Percentiles rank a stretch among this genome's conserved stretches.
phyloP scores from a whole-genome alignment of 129 eudicot genomes.

The Flaveria trinervia region DNA sequence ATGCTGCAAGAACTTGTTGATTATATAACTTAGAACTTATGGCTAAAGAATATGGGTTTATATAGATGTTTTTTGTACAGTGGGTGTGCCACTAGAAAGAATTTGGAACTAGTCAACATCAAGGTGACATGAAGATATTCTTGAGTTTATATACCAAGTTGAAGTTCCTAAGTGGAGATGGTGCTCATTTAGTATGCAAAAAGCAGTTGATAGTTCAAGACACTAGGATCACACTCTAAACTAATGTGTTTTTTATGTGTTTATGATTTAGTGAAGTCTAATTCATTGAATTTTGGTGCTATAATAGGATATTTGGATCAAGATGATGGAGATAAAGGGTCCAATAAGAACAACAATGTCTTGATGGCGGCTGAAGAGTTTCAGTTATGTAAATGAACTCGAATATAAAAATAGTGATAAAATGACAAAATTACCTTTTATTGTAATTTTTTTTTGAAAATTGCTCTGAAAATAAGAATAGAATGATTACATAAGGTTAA shows the following conservation, averaged over 20 bases:
- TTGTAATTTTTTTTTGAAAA: no score
- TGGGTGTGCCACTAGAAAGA: conserved; percentile 41
- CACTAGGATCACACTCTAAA: conserved; percentile 40
- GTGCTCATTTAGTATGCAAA: conserved; percentile 18
- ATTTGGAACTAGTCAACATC: conserved; percentile 43
- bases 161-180: conserved; percentile 32
- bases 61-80: conserved; percentile 34
- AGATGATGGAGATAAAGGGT: conserved; percentile 17
- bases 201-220: conserved; percentile 24
- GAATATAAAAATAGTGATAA: no score
- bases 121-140: conserved; percentile 28
- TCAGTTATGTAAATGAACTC: background rate
- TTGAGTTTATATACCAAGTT: conserved; percentile 16
- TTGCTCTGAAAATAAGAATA: background rate
- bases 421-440: no score
- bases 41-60: conserved; percentile 20
- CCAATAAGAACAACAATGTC: conserved; percentile 22
- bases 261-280: conserved; percentile 14
- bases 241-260: conserved; percentile 13
- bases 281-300: conserved; percentile 23
- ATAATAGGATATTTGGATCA: background rate
- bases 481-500: background rate
- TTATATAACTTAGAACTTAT: background rate
- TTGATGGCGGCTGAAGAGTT: conserved; percentile 36
- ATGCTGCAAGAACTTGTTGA: conserved; percentile 10